Percentiles rank a stretch among this genome's conserved stretches.
Conservation (phyloP, 2,329 filamentous ascomycete genomes). For the Hymenoscyphus albidus region DNA sequence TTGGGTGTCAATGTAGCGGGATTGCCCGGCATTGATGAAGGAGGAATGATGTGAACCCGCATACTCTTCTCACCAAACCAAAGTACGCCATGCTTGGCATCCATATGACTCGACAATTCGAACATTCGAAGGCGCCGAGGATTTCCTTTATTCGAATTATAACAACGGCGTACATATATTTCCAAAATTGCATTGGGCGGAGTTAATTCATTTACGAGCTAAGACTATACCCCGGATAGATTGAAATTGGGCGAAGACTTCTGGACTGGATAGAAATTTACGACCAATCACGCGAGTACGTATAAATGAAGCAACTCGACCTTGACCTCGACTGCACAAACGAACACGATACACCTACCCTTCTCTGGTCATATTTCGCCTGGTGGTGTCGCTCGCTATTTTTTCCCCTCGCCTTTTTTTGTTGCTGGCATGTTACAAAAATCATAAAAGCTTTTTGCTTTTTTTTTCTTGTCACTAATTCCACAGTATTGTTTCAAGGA, state of each 20-base stretch:
- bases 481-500: background rate
- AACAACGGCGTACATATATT: conserved; percentile 21
- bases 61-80: background rate
- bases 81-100: background rate
- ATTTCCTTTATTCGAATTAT: conserved; percentile 9
- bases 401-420: background rate
- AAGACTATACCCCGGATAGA: conserved; percentile 34
- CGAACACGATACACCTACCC: conserved; percentile 10
- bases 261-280: conserved; percentile 22
- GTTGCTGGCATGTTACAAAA: background rate
- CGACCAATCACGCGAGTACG: conserved; percentile 11
- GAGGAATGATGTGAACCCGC: conserved; percentile 40
- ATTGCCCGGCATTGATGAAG: conserved; percentile 53
- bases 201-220: conserved; percentile 27
- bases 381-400: conserved; percentile 14
- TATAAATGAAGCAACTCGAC: conserved; percentile 10
- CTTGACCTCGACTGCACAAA: conserved; percentile 10
- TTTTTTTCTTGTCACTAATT: conserved; percentile 3
- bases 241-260: conserved; percentile 27
- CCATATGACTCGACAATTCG: conserved; percentile 6
- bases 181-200: conserved; percentile 31
- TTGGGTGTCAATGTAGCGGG: conserved; percentile 38
- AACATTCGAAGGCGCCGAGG: conserved; percentile 4
- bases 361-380: conserved; percentile 18
- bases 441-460: conserved; percentile 1